These are phyloP conservation scores for Candida sp. DNA, from an alignment of 1,139 yeast genomes.

Conservation along the genomic window DNA sequence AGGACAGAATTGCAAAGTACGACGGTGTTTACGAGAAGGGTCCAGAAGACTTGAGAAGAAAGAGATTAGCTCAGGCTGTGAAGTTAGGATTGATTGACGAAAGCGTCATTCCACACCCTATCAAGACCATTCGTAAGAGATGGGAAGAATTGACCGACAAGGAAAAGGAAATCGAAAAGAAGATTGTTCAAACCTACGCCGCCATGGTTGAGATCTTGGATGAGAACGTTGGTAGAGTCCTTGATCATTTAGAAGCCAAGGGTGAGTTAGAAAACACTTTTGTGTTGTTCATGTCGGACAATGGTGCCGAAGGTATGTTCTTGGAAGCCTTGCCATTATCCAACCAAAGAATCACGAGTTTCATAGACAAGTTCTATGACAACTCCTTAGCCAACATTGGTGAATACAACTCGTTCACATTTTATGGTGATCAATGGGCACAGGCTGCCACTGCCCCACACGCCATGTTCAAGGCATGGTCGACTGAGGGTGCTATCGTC, in stretches of 20 bases:
- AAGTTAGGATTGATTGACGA: conserved; percentile 49
- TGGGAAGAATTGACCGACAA: conserved; percentile 45
- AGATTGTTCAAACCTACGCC: conserved; percentile 60
- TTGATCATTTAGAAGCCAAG: conserved; percentile 38
- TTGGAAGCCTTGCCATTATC: conserved; percentile 56
- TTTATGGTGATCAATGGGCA: conserved; percentile 65
- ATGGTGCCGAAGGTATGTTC: conserved; percentile 65
- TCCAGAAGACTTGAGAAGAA: conserved; percentile 44
- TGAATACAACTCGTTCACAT: conserved; percentile 47
- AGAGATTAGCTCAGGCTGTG: conserved; percentile 41
- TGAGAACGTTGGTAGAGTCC: conserved; percentile 49
- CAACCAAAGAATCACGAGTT: conserved; percentile 26
- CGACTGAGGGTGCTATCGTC: conserved; percentile 60
- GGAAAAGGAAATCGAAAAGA: conserved; percentile 37
- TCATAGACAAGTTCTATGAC: conserved; percentile 38
- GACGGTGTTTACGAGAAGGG: conserved; percentile 54
- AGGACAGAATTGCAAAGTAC: conserved; percentile 47
- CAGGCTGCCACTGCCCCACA: conserved; percentile 68
- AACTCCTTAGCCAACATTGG: conserved; percentile 54
- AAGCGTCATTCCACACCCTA: conserved; percentile 48
- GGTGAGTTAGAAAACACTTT: conserved; percentile 56
- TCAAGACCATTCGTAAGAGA: conserved; percentile 40
- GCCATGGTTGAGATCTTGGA: conserved; percentile 66
- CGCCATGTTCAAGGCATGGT: conserved; percentile 54
- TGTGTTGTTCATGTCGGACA: conserved; percentile 60